These are phyloP conservation scores for Prunus padus DNA, from an alignment of 306 rosid species.

Conservation along the genomic window DNA sequence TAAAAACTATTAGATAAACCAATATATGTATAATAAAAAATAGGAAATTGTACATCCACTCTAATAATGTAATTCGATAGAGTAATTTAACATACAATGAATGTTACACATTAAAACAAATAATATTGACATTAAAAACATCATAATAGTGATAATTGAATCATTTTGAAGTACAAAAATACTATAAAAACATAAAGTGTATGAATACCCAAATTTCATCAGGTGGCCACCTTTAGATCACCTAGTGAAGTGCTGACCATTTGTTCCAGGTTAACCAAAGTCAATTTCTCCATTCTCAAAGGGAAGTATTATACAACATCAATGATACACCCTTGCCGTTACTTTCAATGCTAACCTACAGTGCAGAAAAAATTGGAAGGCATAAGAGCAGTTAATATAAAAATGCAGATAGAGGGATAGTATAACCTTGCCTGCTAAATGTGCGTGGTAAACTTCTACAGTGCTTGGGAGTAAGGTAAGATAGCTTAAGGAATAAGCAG, in stretches of 20 bases:
- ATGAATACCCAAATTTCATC: no score
- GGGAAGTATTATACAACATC: slow-evolving; percentile 81
- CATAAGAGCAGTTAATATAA: slow-evolving; percentile 20
- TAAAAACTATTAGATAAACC: no score
- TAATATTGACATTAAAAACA: no score
- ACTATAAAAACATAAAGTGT: no score
- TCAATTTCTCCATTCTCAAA: slow-evolving; percentile 96
- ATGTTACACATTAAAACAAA: no score
- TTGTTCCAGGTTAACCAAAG: slow-evolving; percentile 98
- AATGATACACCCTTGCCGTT: slow-evolving; percentile 94
- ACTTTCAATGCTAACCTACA: slow-evolving; percentile 99
- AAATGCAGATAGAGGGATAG: slow-evolving; percentile 11
- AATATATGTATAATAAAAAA: no score
- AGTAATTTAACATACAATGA: no score
- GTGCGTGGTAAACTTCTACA: slow-evolving; percentile 96
- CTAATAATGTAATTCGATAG: no score
- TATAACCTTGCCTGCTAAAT: slow-evolving; percentile 74
- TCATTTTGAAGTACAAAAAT: no score
- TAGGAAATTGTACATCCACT: no score
- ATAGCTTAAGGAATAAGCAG: slow-evolving; percentile 59
- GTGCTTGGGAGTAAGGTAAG: slow-evolving; percentile 92
- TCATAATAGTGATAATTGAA: no score
- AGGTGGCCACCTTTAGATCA: no score
- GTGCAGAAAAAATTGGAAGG: slow-evolving; percentile 20
- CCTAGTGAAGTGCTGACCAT: slow-evolving; percentile 99